phyloP scores from a whole-genome alignment of 768 basidiomycete genomes.

The Xerocomus potaroensis region DNA sequence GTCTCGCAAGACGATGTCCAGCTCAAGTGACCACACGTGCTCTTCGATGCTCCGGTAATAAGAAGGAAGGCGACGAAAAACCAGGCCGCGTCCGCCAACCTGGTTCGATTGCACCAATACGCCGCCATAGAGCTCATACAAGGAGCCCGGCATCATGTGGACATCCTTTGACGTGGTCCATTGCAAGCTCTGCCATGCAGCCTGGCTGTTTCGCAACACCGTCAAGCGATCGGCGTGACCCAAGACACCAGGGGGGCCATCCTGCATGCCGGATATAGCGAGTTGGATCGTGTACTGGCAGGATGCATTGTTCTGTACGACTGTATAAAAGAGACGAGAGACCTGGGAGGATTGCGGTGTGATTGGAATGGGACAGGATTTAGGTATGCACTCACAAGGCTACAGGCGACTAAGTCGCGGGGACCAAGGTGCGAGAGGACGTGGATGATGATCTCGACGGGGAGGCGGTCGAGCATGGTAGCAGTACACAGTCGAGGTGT shows the following conservation, averaged over 20 bases:
- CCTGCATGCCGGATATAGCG: constrained; percentile 38
- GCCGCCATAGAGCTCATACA: constrained; percentile 60
- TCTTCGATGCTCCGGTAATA: constrained; percentile 42
- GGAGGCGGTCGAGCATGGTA: constrained; percentile 15
- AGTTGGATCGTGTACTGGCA: constrained; percentile 46
- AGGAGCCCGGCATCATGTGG: constrained; percentile 38
- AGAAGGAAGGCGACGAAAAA: constrained; percentile 50
- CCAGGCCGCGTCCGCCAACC: constrained; percentile 27
- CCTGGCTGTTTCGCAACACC: constrained; percentile 36
- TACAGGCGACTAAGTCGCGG: constrained; percentile 27
- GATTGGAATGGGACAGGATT: background rate
- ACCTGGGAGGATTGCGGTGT: constrained; percentile 22
- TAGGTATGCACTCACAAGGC: constrained; percentile 15
- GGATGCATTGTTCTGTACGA: constrained; percentile 27
- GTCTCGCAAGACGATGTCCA: constrained; percentile 43
- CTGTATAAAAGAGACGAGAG: constrained; percentile 28
- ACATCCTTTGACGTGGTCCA: constrained; percentile 34
- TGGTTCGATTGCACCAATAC: constrained; percentile 43
- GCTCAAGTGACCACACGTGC: constrained; percentile 40
- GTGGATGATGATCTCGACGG: constrained; percentile 23
- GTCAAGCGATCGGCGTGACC: constrained; percentile 34
- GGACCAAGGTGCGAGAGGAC: constrained; percentile 18
- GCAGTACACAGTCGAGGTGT: background rate
- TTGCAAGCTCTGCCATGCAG: constrained; percentile 37
- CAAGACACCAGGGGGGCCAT: constrained; percentile 32